Conservation (phyloP, 2,329 filamentous ascomycete genomes). For the Onygena corvina region DNA sequence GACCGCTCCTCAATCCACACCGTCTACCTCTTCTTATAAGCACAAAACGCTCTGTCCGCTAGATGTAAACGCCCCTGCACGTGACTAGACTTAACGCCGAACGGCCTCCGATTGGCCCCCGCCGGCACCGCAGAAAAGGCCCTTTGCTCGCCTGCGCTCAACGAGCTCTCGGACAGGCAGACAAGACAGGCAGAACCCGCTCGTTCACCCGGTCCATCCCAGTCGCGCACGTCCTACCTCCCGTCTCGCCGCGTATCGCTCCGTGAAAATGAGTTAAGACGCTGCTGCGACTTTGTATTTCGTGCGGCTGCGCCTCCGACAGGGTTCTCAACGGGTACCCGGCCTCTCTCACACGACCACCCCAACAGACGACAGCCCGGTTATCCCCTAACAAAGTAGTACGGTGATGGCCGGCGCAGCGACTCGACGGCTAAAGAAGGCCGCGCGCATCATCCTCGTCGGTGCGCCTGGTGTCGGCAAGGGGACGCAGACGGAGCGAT, state of each 20-base stretch:
- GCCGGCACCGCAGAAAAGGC: no score
- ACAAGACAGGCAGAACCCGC: no score
- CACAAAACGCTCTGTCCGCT: no score
- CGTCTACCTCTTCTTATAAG: no score
- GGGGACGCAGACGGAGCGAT: conserved; percentile 83
- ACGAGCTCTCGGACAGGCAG: no score
- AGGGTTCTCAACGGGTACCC: conserved; percentile 2
- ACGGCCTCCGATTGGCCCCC: neutral
- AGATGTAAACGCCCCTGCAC: no score
- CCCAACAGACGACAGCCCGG: no score
- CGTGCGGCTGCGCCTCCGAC: neutral
- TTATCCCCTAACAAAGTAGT: no score
- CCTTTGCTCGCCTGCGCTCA: no score
- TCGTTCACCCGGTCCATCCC: neutral
- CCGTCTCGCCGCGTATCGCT: neutral
- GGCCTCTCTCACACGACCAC: neutral
- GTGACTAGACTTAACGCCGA: neutral
- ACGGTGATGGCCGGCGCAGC: conserved; percentile 12
- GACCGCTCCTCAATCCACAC: no score
- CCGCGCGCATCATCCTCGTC: conserved; percentile 85
- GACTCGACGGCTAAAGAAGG: conserved; percentile 53
- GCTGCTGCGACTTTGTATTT: neutral
- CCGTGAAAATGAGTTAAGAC: no score
- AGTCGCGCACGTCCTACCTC: neutral
- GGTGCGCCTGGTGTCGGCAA: conserved; percentile 96